Evolutionary conservation across 768 basidiomycete species (phyloP).

Genomic region (Psilocybe sp.): DNA sequence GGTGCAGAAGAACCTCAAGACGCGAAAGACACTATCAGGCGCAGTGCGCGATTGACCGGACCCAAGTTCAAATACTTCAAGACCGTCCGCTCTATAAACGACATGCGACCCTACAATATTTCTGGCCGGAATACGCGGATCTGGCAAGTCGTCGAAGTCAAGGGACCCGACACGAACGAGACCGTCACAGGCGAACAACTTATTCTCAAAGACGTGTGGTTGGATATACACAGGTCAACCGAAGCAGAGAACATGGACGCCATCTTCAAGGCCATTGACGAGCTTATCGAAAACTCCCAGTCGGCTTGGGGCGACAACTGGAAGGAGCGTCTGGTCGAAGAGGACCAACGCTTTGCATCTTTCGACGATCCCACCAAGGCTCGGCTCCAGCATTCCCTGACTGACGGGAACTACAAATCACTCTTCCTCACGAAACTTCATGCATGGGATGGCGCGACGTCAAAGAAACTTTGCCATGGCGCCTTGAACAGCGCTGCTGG

Average conservation of each 20-base stretch:
- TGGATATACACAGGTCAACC: conserved; percentile 5
- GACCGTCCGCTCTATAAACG: too few relatives aligned
- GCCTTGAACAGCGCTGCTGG: too few relatives aligned
- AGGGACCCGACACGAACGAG: neutral
- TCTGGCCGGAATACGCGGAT: conserved; percentile 11
- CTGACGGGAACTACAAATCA: too few relatives aligned
- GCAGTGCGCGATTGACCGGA: too few relatives aligned
- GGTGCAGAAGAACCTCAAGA: too few relatives aligned
- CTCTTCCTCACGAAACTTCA: too few relatives aligned
- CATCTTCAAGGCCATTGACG: conserved; percentile 10
- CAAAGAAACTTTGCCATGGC: too few relatives aligned
- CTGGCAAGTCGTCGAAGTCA: neutral
- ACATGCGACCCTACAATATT: neutral
- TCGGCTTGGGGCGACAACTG: neutral
- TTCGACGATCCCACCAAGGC: neutral
- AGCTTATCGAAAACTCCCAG: neutral
- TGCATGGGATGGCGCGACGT: too few relatives aligned
- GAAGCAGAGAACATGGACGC: conserved; percentile 13
- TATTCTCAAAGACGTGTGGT: conserved; percentile 19
- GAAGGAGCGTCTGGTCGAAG: too few relatives aligned
- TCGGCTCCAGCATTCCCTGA: too few relatives aligned
- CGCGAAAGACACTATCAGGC: too few relatives aligned
- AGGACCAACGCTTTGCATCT: neutral
- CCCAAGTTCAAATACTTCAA: too few relatives aligned
- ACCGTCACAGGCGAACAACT: neutral